Conservation (phyloP, 768 basidiomycete genomes). For the Boletus vinaceobasis region DNA sequence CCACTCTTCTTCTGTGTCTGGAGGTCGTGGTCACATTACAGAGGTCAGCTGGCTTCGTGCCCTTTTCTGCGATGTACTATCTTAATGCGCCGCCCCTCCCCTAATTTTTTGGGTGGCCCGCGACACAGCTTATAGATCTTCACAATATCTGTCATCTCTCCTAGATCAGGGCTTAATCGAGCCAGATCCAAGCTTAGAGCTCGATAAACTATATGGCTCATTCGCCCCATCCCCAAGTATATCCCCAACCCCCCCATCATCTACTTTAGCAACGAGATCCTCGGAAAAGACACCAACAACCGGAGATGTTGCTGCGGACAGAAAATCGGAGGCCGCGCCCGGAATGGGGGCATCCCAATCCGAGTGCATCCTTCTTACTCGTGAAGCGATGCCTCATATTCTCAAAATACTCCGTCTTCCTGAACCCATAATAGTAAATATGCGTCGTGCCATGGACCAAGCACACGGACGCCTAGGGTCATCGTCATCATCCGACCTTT, state of each 20-base stretch:
- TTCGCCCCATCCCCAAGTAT: conserved; percentile 20
- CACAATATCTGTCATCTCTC: conserved; percentile 62
- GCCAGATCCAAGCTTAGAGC: conserved; percentile 48
- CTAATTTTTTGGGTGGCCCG: background rate
- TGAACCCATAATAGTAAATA: conserved; percentile 42
- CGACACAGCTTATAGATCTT: conserved; percentile 60
- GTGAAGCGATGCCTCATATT: conserved; percentile 53
- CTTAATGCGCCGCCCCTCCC: background rate
- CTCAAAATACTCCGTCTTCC: conserved; percentile 45
- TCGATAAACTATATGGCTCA: conserved; percentile 56
- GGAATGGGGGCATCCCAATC: conserved; percentile 2
- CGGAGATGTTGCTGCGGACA: background rate
- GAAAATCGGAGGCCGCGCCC: background rate
- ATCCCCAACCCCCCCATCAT: conserved; percentile 6
- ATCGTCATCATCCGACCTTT: conserved; percentile 3
- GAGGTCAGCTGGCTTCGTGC: conserved; percentile 42
- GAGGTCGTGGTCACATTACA: conserved; percentile 84
- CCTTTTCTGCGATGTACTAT: background rate
- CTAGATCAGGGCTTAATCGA: conserved; percentile 53
- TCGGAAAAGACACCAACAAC: conserved; percentile 5
- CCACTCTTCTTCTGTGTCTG: conserved; percentile 85
- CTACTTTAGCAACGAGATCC: conserved; percentile 5
- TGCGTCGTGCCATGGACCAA: conserved; percentile 68
- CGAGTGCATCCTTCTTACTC: conserved; percentile 45
- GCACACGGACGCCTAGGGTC: conserved; percentile 31